Conservation (phyloP, 2,329 filamentous ascomycete species). For the Penicillium sp. region DNA sequence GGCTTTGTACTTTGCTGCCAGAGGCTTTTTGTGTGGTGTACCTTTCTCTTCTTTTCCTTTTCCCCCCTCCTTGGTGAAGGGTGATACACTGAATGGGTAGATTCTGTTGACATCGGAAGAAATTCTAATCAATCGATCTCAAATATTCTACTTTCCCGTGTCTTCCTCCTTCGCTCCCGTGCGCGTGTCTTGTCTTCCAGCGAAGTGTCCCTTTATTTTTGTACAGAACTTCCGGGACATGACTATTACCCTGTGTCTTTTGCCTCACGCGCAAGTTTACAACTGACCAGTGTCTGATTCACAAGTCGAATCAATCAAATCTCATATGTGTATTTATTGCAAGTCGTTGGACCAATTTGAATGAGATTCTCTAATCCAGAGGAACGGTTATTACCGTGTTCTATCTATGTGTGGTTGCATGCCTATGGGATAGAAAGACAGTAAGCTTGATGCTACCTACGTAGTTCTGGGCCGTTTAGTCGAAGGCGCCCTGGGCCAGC, state of each 20-base stretch:
- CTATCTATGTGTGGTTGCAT: background rate
- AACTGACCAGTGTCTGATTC: conserved; percentile 5
- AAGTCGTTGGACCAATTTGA: conserved; percentile 6
- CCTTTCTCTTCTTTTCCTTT: background rate
- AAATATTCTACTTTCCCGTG: background rate
- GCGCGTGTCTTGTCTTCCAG: background rate
- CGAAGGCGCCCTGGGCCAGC: no score
- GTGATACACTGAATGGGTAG: background rate
- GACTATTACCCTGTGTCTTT: background rate
- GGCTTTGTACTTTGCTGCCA: conserved; percentile 11
- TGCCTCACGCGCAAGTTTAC: background rate
- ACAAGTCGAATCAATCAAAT: conserved; percentile 5
- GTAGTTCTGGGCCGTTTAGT: no score
- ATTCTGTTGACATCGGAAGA: background rate
- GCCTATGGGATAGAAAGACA: no score
- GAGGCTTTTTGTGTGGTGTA: background rate
- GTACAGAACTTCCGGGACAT: conserved; percentile 2
- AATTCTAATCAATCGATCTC: background rate
- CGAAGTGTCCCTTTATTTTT: background rate
- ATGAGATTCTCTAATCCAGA: background rate
- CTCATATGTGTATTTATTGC: conserved; percentile 13
- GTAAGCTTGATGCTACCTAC: no score
- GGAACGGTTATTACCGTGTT: background rate
- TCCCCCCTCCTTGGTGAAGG: background rate
- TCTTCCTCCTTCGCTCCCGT: background rate